These are phyloP conservation scores for Phalaenopsis hybrid DNA, from an alignment of 116 monocot species.

Conservation along the genomic window DNA sequence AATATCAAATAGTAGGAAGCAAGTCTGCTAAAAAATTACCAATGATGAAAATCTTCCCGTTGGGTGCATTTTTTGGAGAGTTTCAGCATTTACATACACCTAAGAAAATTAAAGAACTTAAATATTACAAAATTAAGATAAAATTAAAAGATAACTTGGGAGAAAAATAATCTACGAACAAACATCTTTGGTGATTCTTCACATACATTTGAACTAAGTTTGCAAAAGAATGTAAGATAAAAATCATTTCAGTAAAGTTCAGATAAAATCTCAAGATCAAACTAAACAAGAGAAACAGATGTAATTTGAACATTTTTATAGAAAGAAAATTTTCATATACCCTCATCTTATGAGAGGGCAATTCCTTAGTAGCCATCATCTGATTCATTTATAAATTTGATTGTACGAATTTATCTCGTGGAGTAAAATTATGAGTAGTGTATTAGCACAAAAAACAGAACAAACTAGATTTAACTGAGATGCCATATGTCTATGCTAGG, in stretches of 20 bases:
- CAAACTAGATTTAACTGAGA: no score
- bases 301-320: background rate
- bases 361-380: no score
- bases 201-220: no score
- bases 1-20: background rate
- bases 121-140: background rate
- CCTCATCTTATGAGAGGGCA: no score
- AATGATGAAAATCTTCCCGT: slow-evolving; percentile 6
- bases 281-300: background rate
- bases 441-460: no score
- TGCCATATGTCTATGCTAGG: no score
- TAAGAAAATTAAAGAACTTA: background rate
- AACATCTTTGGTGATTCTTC: background rate
- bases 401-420: no score
- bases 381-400: no score
- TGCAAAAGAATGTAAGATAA: background rate
- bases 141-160: background rate
- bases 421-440: no score
- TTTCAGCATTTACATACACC: slow-evolving; percentile 32
- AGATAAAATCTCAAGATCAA: background rate
- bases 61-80: slow-evolving; percentile 14
- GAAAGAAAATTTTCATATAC: no score
- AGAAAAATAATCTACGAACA: background rate
- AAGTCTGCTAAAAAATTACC: slow-evolving; percentile 18
- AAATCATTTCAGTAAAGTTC: background rate